phyloP scores from a whole-genome alignment of 164 flowering plant genomes.

The Annona cherimola region DNA sequence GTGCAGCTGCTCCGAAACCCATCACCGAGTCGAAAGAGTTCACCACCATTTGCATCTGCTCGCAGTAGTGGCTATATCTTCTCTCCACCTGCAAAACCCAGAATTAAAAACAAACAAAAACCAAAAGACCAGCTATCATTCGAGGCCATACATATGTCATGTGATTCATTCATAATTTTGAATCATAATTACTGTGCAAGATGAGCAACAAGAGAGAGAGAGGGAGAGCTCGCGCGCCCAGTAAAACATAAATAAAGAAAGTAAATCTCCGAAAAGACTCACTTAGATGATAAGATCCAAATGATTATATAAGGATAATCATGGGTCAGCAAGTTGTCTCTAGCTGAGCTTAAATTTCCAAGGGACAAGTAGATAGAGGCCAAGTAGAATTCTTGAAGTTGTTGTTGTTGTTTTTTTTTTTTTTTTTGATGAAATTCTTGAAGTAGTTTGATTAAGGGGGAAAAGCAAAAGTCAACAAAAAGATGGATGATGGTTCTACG shows the following conservation, averaged over 20 bases:
- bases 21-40: conserved; percentile 87
- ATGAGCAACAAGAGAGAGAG: too few relatives aligned
- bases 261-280: too few relatives aligned
- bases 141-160: not conserved
- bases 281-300: not conserved
- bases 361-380: too few relatives aligned
- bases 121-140: not conserved
- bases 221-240: too few relatives aligned
- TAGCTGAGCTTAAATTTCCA: not conserved
- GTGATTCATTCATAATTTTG: not conserved
- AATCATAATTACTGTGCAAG: too few relatives aligned
- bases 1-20: conserved; percentile 91
- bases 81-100: conserved; percentile 61
- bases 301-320: not conserved
- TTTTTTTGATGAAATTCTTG: too few relatives aligned
- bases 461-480: not conserved
- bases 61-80: conserved; percentile 89
- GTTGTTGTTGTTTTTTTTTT: too few relatives aligned
- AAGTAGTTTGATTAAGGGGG: too few relatives aligned
- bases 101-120: not conserved
- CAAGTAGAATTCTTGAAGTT: too few relatives aligned
- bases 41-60: conserved; percentile 96
- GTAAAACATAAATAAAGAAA: too few relatives aligned
- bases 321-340: not conserved
- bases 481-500: not conserved